Conservation (phyloP, 176 grass and related monocot genomes). For the barley (Hordeum vulgare) region MorexV3_pseudomolecules_assembly NC_058519.1:656808509-656809008, state of each 20-base stretch:
- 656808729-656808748: background rate
- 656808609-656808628: constrained; percentile 41
- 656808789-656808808: background rate
- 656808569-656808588: constrained; percentile 33
- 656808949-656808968: background rate
- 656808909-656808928: constrained; percentile 25
- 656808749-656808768: background rate
- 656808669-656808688: background rate
- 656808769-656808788: background rate
- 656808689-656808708: background rate
- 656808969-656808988: background rate
- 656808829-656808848: constrained; percentile 26
- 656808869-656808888: background rate
- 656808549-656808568: constrained; percentile 14
- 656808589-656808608: background rate
- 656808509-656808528: constrained; percentile 34
- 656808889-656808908: constrained; percentile 27
- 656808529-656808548: background rate
- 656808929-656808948: background rate
- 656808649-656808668: constrained; percentile 25
- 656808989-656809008: constrained; percentile 27
- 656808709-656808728: constrained; percentile 5
- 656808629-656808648: constrained; percentile 45
- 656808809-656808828: constrained; percentile 17
- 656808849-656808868: background rate